Evolutionary conservation across 306 rosid genomes (phyloP).

Genomic region (Cucumis hystrix): DNA sequence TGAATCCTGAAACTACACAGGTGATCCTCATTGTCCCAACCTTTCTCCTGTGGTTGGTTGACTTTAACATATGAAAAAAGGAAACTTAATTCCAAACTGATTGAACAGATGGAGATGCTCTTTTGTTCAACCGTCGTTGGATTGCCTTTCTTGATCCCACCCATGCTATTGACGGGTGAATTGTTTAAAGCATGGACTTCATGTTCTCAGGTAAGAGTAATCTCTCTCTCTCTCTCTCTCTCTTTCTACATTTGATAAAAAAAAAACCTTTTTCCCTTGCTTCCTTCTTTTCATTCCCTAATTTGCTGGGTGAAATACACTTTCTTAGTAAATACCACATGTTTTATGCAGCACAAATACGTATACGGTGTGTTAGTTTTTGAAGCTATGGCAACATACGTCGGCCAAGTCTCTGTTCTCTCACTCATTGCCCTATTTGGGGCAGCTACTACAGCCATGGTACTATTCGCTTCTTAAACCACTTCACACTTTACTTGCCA

Average conservation of each 20-base stretch:
- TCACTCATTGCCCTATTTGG: slow-evolving; percentile 89
- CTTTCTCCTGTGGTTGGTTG: not conserved
- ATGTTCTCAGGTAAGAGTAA: slow-evolving; percentile 57
- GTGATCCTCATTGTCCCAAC: slow-evolving; percentile 20
- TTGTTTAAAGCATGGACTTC: slow-evolving; percentile 88
- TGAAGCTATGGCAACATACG: slow-evolving; percentile 87
- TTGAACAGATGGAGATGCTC: slow-evolving; percentile 82
- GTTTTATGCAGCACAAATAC: slow-evolving; percentile 66
- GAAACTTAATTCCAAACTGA: slow-evolving; percentile 1
- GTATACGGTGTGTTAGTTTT: slow-evolving; percentile 83
- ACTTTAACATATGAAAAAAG: not conserved
- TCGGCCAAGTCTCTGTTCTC: slow-evolving; percentile 91
- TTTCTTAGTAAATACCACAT: not conserved
- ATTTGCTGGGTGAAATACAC: not conserved
- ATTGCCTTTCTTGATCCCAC: slow-evolving; percentile 87
- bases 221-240: not conserved
- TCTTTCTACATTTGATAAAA: not conserved
- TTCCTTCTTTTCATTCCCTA: not conserved
- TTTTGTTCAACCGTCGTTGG: slow-evolving; percentile 94
- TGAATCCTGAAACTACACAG: slow-evolving; percentile 96
- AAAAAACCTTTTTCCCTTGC: not conserved
- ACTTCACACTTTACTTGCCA: not conserved
- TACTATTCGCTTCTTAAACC: slow-evolving; percentile 12
- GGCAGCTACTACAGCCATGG: slow-evolving; percentile 97
- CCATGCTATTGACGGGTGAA: slow-evolving; percentile 91